phyloP scores from a whole-genome alignment of 106 monocot genomes.

The Platanthera guangdongensis region DNA sequence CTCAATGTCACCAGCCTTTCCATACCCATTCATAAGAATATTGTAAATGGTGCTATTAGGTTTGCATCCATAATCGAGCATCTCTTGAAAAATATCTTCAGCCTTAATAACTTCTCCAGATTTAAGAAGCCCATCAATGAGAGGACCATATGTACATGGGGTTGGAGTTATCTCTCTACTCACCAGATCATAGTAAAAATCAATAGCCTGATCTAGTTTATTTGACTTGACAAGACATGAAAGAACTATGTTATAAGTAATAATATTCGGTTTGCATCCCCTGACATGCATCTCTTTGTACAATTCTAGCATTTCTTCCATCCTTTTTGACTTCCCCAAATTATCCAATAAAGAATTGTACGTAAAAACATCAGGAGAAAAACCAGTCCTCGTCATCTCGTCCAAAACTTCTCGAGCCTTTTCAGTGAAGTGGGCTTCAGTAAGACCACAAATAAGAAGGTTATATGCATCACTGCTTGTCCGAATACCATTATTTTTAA shows the following conservation, averaged over 20 bases:
- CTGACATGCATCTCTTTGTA: conserved; percentile 63
- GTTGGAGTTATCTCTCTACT: conserved; percentile 67
- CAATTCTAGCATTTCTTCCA: conserved; percentile 57
- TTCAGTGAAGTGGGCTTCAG: conserved; percentile 22
- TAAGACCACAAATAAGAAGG: conserved; percentile 43
- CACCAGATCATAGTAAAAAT: conserved; percentile 74
- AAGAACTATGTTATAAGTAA: conserved; percentile 77
- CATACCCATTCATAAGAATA: conserved; percentile 81
- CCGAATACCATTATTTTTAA: conserved; percentile 49
- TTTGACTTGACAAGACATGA: conserved; percentile 58
- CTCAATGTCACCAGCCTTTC: conserved; percentile 49
- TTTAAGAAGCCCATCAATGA: conserved; percentile 76
- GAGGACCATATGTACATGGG: conserved; percentile 87
- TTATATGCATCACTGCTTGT: conserved; percentile 64
- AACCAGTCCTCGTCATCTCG: conserved; percentile 67
- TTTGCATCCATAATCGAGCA: conserved; percentile 66
- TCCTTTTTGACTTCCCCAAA: conserved; percentile 48
- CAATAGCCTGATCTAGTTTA: conserved; percentile 63
- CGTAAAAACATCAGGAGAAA: conserved; percentile 50
- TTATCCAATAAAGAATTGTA: conserved; percentile 67
- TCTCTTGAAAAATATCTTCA: conserved; percentile 62
- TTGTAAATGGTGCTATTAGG: conserved; percentile 87
- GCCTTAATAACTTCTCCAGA: conserved; percentile 50
- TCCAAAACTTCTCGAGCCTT: conserved; percentile 37
- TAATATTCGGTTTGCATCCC: conserved; percentile 45